Evolutionary conservation across 73 alveolate species (phyloP).

Genomic region (Paramecium sexaurelia): DNA sequence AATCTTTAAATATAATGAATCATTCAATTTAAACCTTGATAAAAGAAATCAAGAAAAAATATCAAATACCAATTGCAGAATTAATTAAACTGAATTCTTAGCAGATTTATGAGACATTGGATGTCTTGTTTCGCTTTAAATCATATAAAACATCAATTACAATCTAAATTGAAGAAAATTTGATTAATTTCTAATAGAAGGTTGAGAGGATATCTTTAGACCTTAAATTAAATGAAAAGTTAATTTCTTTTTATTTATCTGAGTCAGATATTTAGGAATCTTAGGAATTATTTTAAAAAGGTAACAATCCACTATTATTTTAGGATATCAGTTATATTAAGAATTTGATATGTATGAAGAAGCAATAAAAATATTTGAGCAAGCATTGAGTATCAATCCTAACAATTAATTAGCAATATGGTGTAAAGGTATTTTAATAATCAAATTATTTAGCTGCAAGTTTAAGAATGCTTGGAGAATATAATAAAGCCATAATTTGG

Average conservation of each 20-base stretch:
- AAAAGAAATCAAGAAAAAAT: not conserved
- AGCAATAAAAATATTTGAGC: not conserved
- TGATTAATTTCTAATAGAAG: not conserved
- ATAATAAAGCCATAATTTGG: not conserved
- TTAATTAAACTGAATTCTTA: not conserved
- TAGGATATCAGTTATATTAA: not conserved
- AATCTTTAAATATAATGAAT: not conserved
- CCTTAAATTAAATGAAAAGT: not conserved
- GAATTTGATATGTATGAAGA: not conserved
- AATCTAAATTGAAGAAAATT: not conserved
- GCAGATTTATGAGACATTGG: not conserved
- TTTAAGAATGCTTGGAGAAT: not conserved
- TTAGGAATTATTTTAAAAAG: not conserved
- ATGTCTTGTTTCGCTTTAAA: not conserved
- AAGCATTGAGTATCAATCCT: constrained; percentile 2
- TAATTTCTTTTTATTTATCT: not conserved
- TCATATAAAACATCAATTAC: not conserved
- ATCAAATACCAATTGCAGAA: not conserved
- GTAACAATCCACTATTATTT: not conserved
- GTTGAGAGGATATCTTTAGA: not conserved
- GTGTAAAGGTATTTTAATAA: not conserved
- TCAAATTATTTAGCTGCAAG: not conserved
- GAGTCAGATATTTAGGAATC: not conserved
- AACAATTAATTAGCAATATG: not conserved
- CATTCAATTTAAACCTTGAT: not conserved